Percentiles rank a stretch among this genome's conserved stretches.
These are phyloP conservation scores for Fusarium sp. DNA, from an alignment of 2,329 filamentous ascomycete genomes.

Conservation along the genomic window DNA sequence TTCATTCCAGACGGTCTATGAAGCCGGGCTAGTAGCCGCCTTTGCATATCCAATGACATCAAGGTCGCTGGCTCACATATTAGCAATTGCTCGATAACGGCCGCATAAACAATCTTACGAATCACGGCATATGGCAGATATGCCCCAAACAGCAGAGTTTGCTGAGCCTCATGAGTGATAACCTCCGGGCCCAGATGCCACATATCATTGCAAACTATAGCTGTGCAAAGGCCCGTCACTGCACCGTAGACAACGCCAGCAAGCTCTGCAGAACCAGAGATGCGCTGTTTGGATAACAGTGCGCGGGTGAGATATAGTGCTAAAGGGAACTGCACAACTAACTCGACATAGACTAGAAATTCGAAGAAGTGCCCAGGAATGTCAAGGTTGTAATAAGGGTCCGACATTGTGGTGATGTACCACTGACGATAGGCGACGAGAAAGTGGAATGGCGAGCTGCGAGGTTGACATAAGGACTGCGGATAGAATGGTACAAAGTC, in stretches of 20 bases:
- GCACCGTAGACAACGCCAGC: neutral
- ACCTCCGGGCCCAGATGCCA: neutral
- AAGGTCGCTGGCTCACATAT: neutral
- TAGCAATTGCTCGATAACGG: fast-evolving
- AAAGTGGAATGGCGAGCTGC: neutral
- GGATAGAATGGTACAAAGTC: neutral
- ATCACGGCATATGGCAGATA: neutral
- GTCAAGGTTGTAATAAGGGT: neutral
- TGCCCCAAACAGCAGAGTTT: neutral
- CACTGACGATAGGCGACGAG: neutral
- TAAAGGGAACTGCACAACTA: neutral
- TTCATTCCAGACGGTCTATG: neutral
- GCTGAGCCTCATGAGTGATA: neutral
- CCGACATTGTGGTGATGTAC: neutral
- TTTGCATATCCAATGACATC: neutral
- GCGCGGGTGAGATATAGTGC: neutral
- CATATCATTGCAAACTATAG: neutral
- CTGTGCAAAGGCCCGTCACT: neutral
- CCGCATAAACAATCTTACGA: neutral
- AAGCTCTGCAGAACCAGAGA: neutral
- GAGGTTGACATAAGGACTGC: neutral
- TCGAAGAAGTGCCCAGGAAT: neutral
- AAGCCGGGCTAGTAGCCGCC: neutral
- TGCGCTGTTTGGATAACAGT: neutral
- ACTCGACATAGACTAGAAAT: neutral